Conservation (phyloP, 208 protist species). For the Leishmania martiniquensis region DNA sequence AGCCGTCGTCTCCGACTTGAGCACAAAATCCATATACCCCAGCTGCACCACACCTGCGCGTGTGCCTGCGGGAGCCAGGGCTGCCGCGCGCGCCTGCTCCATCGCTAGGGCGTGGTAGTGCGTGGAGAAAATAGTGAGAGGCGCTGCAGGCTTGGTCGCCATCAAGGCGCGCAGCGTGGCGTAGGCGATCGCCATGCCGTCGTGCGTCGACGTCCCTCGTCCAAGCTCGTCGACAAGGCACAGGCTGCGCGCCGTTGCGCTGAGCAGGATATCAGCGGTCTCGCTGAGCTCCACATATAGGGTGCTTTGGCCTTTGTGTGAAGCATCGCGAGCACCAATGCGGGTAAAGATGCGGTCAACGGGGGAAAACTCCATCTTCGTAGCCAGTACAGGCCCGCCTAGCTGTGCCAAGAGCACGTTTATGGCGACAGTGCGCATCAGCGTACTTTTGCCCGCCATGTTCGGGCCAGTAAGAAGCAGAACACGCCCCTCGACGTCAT, state of each 20-base stretch:
- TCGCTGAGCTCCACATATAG: conserved; percentile 98
- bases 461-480: conserved; percentile 98
- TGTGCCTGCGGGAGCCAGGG: background rate
- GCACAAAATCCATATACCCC: conserved; percentile 89
- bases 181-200: conserved; percentile 97
- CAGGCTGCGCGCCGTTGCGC: conserved; percentile 93
- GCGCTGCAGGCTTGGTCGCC: conserved; percentile 34
- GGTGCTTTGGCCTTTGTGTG: conserved; percentile 97
- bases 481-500: conserved; percentile 76
- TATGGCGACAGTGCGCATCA: conserved; percentile 95
- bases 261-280: conserved; percentile 85
- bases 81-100: conserved; percentile 52
- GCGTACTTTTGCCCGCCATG: conserved; percentile 99
- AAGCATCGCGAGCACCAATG: conserved; percentile 96
- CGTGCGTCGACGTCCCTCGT: conserved; percentile 97
- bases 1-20: conserved; percentile 25
- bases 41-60: conserved; percentile 50
- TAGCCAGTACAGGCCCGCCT: conserved; percentile 94
- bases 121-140: conserved; percentile 96
- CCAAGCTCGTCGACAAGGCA: conserved; percentile 99
- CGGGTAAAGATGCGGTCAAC: conserved; percentile 98
- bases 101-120: conserved; percentile 98
- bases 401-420: conserved; percentile 96
- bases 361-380: conserved; percentile 64
- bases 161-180: conserved; percentile 90